Conservation (phyloP, 108 stramenopile species). For the Cylindrotheca fusiformis region DNA sequence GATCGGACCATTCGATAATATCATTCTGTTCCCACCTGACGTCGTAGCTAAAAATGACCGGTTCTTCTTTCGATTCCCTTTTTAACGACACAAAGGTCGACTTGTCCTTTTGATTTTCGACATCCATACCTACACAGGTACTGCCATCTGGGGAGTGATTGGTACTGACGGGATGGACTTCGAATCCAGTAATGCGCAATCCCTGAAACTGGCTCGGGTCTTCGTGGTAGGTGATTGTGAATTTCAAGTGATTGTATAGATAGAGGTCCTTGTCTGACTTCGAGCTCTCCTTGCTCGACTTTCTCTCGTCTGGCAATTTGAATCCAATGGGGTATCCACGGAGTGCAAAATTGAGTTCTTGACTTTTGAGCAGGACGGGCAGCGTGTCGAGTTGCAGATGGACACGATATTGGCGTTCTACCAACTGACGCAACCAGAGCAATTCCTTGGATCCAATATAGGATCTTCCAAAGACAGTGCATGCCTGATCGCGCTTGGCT, state of each 20-base stretch:
- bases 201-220: conserved; percentile 43
- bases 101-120: conserved; percentile 27
- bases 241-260: conserved; percentile 90
- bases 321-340: conserved; percentile 61
- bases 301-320: conserved; percentile 18
- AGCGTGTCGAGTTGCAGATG: conserved; percentile 71
- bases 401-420: conserved; percentile 82
- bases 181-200: conserved; percentile 90
- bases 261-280: conserved; percentile 50
- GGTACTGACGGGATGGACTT: conserved; percentile 80
- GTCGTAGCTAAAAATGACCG: conserved; percentile 80
- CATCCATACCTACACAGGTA: conserved; percentile 65
- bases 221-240: conserved; percentile 75
- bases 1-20: conserved; percentile 81
- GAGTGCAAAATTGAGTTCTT: conserved; percentile 38
- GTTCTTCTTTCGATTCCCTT: conserved; percentile 13
- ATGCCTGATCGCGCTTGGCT: conserved; percentile 27
- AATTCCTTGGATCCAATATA: conserved; percentile 41
- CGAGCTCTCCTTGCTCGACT: conserved; percentile 19
- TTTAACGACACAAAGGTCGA: conserved; percentile 41
- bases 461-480: conserved; percentile 45
- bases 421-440: conserved; percentile 52
- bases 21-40: conserved; percentile 80
- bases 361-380: conserved; percentile 44
- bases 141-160: conserved; percentile 40